phyloP scores from a whole-genome alignment of 1,284 basidiomycete genomes.

The Pulveroboletus sp. region DNA sequence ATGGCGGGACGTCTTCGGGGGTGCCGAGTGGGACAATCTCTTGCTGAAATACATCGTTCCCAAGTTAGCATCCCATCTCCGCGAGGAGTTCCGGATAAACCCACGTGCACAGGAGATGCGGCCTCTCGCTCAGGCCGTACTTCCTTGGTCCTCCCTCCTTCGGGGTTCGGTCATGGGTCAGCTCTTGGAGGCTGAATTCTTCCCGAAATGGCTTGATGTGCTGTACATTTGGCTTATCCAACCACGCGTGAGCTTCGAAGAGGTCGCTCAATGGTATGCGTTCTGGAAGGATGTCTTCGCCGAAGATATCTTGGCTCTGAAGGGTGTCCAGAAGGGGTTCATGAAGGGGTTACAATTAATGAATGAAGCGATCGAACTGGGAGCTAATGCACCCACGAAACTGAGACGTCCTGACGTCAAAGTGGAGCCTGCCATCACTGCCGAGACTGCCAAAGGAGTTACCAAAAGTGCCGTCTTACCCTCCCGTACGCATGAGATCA shows the following conservation, averaged over 20 bases:
- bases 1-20: constrained; percentile 84
- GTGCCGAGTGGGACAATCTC: constrained; percentile 87
- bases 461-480: constrained; percentile 30
- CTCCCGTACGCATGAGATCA: constrained; percentile 68
- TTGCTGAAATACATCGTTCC: constrained; percentile 89
- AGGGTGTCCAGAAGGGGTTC: constrained; percentile 76
- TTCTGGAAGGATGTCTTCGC: constrained; percentile 87
- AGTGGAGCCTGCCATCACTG: constrained; percentile 35
- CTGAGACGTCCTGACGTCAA: constrained; percentile 64
- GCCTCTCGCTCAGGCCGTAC: constrained; percentile 67
- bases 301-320: constrained; percentile 58
- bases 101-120: constrained; percentile 85
- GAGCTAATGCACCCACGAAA: constrained; percentile 62
- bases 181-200: constrained; percentile 87
- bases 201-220: constrained; percentile 94
- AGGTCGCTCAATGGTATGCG: constrained; percentile 89
- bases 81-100: constrained; percentile 84
- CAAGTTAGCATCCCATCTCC: constrained; percentile 77
- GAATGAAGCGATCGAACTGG: constrained; percentile 87
- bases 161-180: constrained; percentile 76
- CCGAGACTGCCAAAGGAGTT: constrained; percentile 18
- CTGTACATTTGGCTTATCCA: constrained; percentile 89
- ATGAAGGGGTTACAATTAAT: constrained; percentile 85
- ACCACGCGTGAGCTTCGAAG: constrained; percentile 78
- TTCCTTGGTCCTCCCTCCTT: constrained; percentile 76